Conservation (phyloP, 2,329 filamentous ascomycete genomes). For the Neobulgaria alba region DNA sequence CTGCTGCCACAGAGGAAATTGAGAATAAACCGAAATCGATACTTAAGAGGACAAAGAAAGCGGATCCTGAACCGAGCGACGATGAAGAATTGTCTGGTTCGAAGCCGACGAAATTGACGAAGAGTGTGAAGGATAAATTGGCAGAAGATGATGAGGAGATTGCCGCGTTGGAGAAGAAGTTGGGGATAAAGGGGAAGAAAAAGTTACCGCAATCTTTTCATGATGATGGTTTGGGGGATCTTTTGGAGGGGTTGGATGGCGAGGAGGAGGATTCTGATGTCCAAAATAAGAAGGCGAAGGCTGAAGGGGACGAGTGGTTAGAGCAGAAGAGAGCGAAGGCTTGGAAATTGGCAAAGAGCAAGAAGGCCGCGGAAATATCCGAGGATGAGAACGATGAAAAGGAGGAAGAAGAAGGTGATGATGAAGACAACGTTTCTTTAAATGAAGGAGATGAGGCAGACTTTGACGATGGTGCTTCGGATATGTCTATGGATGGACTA, state of each 20-base stretch:
- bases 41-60: conserved; percentile 21
- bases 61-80: conserved; percentile 7
- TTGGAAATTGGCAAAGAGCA: conserved; percentile 7
- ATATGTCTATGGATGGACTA: conserved; percentile 22
- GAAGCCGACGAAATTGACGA: conserved; percentile 17
- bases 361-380: neutral
- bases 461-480: conserved; percentile 26
- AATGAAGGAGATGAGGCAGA: conserved; percentile 24
- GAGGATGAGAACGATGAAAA: conserved; percentile 9
- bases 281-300: conserved; percentile 43
- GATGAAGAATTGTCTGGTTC: conserved; percentile 10
- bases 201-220: conserved; percentile 63
- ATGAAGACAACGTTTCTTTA: conserved; percentile 24
- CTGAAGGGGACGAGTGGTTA: conserved; percentile 52
- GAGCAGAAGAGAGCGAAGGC: conserved; percentile 47
- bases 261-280: conserved; percentile 36
- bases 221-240: conserved; percentile 74
- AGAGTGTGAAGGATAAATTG: conserved; percentile 51
- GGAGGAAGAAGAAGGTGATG: conserved; percentile 15
- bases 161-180: conserved; percentile 72
- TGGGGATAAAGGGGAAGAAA: conserved; percentile 72
- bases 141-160: conserved; percentile 84
- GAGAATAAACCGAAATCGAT: conserved; percentile 25
- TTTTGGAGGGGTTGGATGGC: conserved; percentile 62
- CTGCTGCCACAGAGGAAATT: conserved; percentile 1